phyloP scores from a whole-genome alignment of 306 rosid genomes.

The Begonia peltatifolia region DNA sequence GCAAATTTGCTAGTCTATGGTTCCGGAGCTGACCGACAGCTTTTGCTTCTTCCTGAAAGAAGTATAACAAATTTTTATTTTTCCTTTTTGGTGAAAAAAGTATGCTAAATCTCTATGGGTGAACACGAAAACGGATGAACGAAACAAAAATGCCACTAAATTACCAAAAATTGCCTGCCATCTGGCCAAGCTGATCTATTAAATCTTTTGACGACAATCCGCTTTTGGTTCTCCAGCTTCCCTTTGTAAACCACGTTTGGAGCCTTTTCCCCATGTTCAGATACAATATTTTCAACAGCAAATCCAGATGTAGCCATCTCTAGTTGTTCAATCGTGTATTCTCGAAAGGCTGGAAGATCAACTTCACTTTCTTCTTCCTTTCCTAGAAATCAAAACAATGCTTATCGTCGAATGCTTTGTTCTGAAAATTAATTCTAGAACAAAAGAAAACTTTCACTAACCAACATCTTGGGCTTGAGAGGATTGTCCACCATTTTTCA shows the following conservation, averaged over 20 bases:
- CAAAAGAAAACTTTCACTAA: slow-evolving; percentile 22
- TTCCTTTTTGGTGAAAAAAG: not conserved
- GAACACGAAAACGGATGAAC: not conserved
- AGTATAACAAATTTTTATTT: slow-evolving; percentile 1
- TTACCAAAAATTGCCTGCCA: slow-evolving; percentile 74
- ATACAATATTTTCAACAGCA: slow-evolving; percentile 79
- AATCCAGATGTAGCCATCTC: slow-evolving; percentile 81
- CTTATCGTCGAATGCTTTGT: slow-evolving; percentile 9
- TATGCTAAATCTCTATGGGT: too few species aligned
- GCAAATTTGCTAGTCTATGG: slow-evolving; percentile 68
- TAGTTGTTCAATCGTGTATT: slow-evolving; percentile 66
- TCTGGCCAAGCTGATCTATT: slow-evolving; percentile 98
- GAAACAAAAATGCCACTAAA: slow-evolving; percentile 4
- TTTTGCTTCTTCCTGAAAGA: slow-evolving; percentile 76
- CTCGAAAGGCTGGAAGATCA: slow-evolving; percentile 53
- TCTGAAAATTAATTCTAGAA: slow-evolving; percentile 4
- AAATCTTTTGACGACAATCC: slow-evolving; percentile 87
- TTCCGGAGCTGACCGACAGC: slow-evolving; percentile 86
- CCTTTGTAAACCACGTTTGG: slow-evolving; percentile 94
- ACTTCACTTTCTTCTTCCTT: slow-evolving; percentile 43
- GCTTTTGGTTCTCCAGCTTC: slow-evolving; percentile 65
- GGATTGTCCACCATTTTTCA: slow-evolving; percentile 24
- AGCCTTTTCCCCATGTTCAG: slow-evolving; percentile 98
- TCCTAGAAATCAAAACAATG: slow-evolving; percentile 30
- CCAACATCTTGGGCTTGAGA: slow-evolving; percentile 34